Base-by-base conservation (phyloP, 371 early-diverging fungal species). In the Basidiobolus meristosporus region DNA sequence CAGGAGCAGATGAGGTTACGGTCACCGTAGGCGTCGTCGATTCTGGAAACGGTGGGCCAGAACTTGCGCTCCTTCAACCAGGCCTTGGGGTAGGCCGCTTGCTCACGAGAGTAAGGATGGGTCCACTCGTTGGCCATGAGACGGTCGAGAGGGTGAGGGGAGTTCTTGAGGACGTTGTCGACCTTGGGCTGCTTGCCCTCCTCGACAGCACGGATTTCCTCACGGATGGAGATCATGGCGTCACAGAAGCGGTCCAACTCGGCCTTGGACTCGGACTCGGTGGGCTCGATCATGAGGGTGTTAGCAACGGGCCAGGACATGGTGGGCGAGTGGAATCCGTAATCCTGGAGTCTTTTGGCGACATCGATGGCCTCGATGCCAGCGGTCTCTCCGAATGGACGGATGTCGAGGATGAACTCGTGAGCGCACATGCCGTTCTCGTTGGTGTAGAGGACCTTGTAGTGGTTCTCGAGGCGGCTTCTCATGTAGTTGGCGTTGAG, bases 261-360 rank as follows among this genome's bases (percentile, higher is more conserved):
- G 45, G 63, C 73, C 55, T 77, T 75, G 56, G 74, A 63, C 60
- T 96, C 97, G 39, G 86, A 85, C 57, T 96, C 97, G 37, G 97
- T 96, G n/a, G 97, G 97, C 65, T 96, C 97, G 48, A 96, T 77
- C 95, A 96, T 93, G 38, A 96, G 71, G 12, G 95, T 91, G 71
- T 90, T 88, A 48, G 86, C 68, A 17, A 95, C 93, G 26, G 97
- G 97, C 85, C 91, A 96, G 10, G 91, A 90, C 97, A 96, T 93
- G 52, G 97, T 96, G 29, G 97, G 97, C 22, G 78, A 73, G 62
- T 96, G 97, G 77, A 93, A 93, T 15, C 90, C 88, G 52, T 91
- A 96, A 63, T 96, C 97, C 63, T 90, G 85, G 40, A 96, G 73
- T 39, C 97, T 81, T 73, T 96, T 96, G 56, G 97, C 97, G 50